Conservation (phyloP, 768 basidiomycete genomes). For the Leccinum incarnatum region DNA sequence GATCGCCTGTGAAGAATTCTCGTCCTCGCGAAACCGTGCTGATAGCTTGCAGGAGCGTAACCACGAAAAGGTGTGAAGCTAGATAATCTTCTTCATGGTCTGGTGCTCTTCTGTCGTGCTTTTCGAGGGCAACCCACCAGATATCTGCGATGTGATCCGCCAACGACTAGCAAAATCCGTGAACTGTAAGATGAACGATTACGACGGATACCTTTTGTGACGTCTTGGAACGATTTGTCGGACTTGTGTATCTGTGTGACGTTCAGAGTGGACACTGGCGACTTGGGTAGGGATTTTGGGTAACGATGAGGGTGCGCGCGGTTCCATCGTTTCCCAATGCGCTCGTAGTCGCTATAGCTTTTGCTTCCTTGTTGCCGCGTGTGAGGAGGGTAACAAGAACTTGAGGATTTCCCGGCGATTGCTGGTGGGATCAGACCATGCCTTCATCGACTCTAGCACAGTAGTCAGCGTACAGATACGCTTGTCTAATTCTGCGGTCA, state of each 20-base stretch:
- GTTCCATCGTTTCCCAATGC: background rate
- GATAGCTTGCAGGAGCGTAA: background rate
- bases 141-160: background rate
- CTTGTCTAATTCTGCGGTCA: too few species aligned
- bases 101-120: background rate
- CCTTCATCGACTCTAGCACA: too few species aligned
- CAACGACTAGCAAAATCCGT: background rate
- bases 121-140: background rate
- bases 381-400: background rate
- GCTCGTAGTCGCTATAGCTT: background rate
- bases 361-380: background rate
- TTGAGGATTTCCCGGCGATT: too few species aligned
- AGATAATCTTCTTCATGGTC: background rate
- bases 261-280: background rate
- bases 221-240: background rate
- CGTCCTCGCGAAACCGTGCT: background rate
- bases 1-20: background rate
- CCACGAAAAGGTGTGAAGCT: background rate
- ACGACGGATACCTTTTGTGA: background rate
- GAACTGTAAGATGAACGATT: background rate
- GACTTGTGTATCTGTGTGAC: background rate
- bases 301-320: background rate
- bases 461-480: too few species aligned
- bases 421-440: background rate
- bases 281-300: background rate